Evolutionary conservation across 1,284 basidiomycete species (phyloP).

Genomic region (Phaffia rhodozyma): DNA sequence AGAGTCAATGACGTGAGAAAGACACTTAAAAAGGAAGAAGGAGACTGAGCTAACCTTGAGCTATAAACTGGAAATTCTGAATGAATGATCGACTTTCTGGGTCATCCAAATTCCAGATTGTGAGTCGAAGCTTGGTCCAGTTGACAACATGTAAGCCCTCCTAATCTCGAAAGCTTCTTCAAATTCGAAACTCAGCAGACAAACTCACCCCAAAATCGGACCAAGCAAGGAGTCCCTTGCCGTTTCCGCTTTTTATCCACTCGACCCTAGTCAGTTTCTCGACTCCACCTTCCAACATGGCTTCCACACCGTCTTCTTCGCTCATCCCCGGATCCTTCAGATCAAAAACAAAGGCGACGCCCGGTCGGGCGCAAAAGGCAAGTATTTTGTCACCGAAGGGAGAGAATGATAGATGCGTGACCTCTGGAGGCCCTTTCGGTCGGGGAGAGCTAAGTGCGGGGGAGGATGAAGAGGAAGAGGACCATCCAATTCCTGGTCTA

Average conservation of each 20-base stretch:
- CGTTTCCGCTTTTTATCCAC: conserved; percentile 59
- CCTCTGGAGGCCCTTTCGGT: conserved; percentile 24
- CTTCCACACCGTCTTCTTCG: conserved; percentile 50
- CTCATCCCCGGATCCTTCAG: conserved; percentile 52
- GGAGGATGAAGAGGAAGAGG: not conserved
- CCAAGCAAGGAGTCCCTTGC: conserved; percentile 66
- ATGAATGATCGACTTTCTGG: conserved; percentile 3
- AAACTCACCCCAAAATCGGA: conserved; percentile 71
- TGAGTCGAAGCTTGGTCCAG: conserved; percentile 5
- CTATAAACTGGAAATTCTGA: conserved; percentile 5
- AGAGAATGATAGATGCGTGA: conserved; percentile 69
- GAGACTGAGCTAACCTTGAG: not conserved
- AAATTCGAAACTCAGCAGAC: not conserved
- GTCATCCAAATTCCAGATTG: conserved; percentile 9
- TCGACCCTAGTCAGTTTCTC: conserved; percentile 71
- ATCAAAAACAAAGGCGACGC: conserved; percentile 49
- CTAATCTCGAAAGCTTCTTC: not conserved
- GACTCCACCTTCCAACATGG: conserved; percentile 58
- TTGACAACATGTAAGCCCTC: not conserved
- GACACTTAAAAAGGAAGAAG: not conserved
- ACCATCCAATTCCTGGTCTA: no score
- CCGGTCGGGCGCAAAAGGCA: conserved; percentile 53
- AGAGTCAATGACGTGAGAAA: not conserved
- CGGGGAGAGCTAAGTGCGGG: not conserved
- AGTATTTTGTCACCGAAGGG: conserved; percentile 68